Conservation (phyloP, 2,329 filamentous ascomycete species). For the Emergomyces pasteurianus region DNA sequence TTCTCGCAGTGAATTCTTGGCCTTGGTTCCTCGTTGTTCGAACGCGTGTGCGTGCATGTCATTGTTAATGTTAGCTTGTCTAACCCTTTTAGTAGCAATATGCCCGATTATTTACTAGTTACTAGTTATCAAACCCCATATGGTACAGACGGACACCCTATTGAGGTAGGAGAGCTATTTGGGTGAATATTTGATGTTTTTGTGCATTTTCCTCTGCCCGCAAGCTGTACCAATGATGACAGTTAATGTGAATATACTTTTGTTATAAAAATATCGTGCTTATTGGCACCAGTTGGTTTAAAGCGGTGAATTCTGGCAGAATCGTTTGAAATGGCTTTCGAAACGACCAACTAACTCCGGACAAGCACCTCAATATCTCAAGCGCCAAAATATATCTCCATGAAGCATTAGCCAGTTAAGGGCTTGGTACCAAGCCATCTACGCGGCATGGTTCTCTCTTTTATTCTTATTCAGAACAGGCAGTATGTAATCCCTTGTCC, state of each 20-base stretch:
- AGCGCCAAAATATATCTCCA: not conserved
- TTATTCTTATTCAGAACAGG: slow-evolving; percentile 80
- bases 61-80: too few species aligned
- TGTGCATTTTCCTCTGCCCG: not conserved
- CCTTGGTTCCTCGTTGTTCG: too few species aligned
- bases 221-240: too few species aligned
- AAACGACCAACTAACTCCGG: not conserved
- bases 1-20: too few species aligned
- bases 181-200: not conserved
- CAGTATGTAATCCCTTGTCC: slow-evolving; percentile 45
- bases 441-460: slow-evolving; percentile 55
- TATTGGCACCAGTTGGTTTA: not conserved
- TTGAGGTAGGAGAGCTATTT: not conserved
- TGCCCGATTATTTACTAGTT: too few species aligned
- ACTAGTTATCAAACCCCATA: too few species aligned
- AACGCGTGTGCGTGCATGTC: too few species aligned
- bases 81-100: too few species aligned
- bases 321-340: not conserved
- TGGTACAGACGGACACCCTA: not conserved
- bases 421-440: not conserved
- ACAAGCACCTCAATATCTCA: not conserved
- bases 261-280: too few species aligned
- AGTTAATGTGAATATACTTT: too few species aligned
- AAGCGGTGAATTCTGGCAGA: not conserved
- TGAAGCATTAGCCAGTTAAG: not conserved